A percentile compares a stretch with the other conserved stretches of the same genome.
Conservation (phyloP, 2,329 filamentous ascomycete species). For the Diaporthe destruens region DNA sequence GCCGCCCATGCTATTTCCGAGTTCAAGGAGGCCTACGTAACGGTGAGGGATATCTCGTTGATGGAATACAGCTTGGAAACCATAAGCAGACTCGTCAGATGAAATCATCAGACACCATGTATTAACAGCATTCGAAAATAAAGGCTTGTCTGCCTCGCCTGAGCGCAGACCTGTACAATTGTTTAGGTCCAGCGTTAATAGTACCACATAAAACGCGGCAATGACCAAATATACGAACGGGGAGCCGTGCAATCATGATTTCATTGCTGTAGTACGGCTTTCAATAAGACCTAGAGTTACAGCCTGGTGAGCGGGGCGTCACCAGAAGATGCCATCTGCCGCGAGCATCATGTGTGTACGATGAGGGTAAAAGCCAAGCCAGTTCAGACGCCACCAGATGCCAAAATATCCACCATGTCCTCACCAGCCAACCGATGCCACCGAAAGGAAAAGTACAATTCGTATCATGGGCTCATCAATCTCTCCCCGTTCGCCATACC, state of each 20-base stretch:
- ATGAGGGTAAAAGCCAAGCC: conserved; percentile 40
- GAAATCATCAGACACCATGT: neutral
- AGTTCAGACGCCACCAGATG: conserved; percentile 38
- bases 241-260: conserved; percentile 13
- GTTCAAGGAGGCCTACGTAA: conserved; percentile 40
- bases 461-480: conserved; percentile 31
- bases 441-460: conserved; percentile 20
- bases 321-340: conserved; percentile 37
- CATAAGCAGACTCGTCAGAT: conserved; percentile 27
- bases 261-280: conserved; percentile 24
- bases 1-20: conserved; percentile 47
- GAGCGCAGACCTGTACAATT: neutral
- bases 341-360: conserved; percentile 40
- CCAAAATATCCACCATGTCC: conserved; percentile 31
- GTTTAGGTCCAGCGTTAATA: neutral
- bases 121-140: no score
- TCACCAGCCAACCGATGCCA: conserved; percentile 33
- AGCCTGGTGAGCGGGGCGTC: conserved; percentile 30
- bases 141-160: neutral
- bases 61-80: conserved; percentile 43
- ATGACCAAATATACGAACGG: neutral
- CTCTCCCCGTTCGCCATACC: conserved; percentile 19
- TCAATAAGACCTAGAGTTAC: conserved; percentile 37
- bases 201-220: neutral
- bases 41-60: conserved; percentile 31